Base-by-base conservation (phyloP, 1,284 basidiomycete species). In the Cronartium ribicola region DNA sequence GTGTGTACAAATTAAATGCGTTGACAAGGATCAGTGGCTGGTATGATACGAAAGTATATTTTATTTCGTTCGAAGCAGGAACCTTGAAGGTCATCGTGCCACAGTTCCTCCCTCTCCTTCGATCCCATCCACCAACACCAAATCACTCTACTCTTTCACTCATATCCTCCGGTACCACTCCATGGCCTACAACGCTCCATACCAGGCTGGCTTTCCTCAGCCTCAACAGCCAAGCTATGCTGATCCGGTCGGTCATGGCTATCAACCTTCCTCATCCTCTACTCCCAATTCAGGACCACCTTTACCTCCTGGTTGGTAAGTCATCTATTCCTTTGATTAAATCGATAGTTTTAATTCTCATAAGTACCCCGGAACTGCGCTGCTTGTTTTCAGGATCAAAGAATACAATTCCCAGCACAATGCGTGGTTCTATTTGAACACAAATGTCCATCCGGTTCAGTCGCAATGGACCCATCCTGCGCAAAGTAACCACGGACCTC, bases 321-420 rank as follows among this genome's bases (percentile, higher is more conserved):
- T 51, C 48, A 51, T 51, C 48, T 51, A 7, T 51, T 51, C 0
- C 5, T 14, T 51, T 4, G 17, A 29, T 29, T 2, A 29, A 29
- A 29, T 29, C 29, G 29, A 29, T 2, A 29, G 29, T 29, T 29
- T 29, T 29, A 29, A 29, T 29, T 29, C 29, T 29, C 29, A 29
- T 2, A 29, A 29, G 29, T 29, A 29, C 29, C 29, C 29, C 29
- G 29, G 29, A 29, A 29, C 29, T 29, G 2, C 29, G 2, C 20
- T 41, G 17, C 14, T n/a, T 41, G 46, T 22, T 39, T 5, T 37
- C 55, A 71, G 68, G 68, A 64, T 17, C 8, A 71, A 71, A 63
- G 41, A 71, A 41, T 71, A 61, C 60, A 71, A 71, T 51, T 36
- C 59, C n/a, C 68, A 71, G 14, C 64, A 71, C 37, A 63, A 71